A percentile compares a stretch with the other conserved stretches of the same genome.
Evolutionary conservation across 2,329 filamentous ascomycete genomes (phyloP).

Genomic region (Colletotrichum sidae): DNA sequence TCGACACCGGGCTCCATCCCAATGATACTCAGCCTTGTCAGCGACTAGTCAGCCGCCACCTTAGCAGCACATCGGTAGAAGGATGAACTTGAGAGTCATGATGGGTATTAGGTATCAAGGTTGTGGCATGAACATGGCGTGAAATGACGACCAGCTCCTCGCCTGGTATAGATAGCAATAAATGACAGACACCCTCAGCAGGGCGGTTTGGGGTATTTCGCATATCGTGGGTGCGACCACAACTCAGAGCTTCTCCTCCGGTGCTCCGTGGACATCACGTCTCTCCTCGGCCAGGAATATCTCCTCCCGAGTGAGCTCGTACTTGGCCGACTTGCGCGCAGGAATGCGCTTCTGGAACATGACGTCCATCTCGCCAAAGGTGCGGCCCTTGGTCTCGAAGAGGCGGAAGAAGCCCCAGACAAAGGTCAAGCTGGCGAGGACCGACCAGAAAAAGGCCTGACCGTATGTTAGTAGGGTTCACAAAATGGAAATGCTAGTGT

Average conservation of each 20-base stretch:
- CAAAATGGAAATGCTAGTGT: not conserved
- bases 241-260: conserved; percentile 27
- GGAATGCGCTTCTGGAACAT: conserved; percentile 53
- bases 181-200: conserved; percentile 6
- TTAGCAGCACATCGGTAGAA: no score
- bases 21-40: no score
- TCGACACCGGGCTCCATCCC: no score
- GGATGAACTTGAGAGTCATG: not conserved
- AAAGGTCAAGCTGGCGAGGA: conserved; percentile 49
- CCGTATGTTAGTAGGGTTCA: no score
- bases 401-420: conserved; percentile 57
- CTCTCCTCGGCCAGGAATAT: conserved; percentile 39
- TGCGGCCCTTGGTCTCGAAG: conserved; percentile 58
- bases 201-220: conserved; percentile 18
- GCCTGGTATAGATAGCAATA: conserved; percentile 19
- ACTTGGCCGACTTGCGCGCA: conserved; percentile 52
- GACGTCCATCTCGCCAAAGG: conserved; percentile 58
- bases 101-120: conserved; percentile 23
- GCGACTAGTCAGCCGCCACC: no score
- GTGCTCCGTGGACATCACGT: conserved; percentile 9
- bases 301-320: conserved; percentile 50
- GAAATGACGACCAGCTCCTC: not conserved
- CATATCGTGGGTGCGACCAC: not conserved
- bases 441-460: conserved; percentile 57
- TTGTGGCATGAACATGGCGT: not conserved